Conservation (phyloP, 2,329 filamentous ascomycete species). For the Westerdykella sp. region DNA sequence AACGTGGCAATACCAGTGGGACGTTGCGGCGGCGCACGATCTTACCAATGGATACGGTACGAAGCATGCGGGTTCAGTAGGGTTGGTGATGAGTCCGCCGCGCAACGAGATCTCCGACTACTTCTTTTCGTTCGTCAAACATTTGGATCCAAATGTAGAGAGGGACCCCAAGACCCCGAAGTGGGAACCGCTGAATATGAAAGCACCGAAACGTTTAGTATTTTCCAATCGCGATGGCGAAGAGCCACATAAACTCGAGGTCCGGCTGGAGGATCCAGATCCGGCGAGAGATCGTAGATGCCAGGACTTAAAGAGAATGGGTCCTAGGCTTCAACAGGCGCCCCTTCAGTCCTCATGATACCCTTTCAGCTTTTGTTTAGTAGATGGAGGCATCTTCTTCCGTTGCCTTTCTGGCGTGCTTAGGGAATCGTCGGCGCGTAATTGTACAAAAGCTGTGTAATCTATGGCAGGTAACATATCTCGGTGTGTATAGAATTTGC, state of each 20-base stretch:
- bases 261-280: slow-evolving; percentile 18
- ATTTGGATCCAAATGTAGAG: slow-evolving; percentile 26
- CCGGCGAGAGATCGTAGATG: slow-evolving; percentile 16
- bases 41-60: slow-evolving; percentile 28
- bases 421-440: no score
- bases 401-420: no score
- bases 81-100: slow-evolving; percentile 26
- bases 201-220: slow-evolving; percentile 18
- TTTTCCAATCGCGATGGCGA: slow-evolving; percentile 27
- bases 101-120: slow-evolving; percentile 27
- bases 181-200: slow-evolving; percentile 20
- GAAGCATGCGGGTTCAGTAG: slow-evolving; percentile 29
- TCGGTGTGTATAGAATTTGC: no score
- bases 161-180: slow-evolving; percentile 9
- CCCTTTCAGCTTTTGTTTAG: no score
- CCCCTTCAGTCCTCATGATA: neutral
- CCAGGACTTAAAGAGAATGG: slow-evolving; percentile 14
- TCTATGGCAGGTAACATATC: no score
- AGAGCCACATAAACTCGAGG: slow-evolving; percentile 10
- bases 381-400: no score
- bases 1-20: slow-evolving; percentile 32
- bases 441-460: no score
- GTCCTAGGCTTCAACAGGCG: slow-evolving; percentile 21
- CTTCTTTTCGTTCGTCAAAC: slow-evolving; percentile 30
- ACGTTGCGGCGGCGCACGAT: slow-evolving; percentile 27